Percentiles rank a stretch among this genome's conserved stretches.
These are phyloP conservation scores for Podospora pseudoanserina DNA, from an alignment of 495 filamentous ascomycete genomes.

Conservation along the genomic window DNA sequence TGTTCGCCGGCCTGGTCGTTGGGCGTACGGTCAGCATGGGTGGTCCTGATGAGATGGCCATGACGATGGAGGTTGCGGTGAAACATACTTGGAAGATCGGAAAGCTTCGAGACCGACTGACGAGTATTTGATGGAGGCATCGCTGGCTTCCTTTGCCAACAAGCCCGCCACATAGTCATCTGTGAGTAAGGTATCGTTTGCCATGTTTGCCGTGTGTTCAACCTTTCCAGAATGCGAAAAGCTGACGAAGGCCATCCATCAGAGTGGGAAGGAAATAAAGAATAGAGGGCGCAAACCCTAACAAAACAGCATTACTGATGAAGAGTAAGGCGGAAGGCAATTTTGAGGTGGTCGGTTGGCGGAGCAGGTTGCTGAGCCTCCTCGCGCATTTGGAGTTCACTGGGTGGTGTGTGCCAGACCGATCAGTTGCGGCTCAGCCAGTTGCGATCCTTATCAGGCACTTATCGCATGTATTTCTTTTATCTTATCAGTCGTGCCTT, in stretches of 20 bases:
- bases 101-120: constrained; percentile 68
- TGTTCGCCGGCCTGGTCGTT: constrained; percentile 49
- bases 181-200: constrained; percentile 46
- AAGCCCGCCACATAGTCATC: constrained; percentile 75
- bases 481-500: not conserved
- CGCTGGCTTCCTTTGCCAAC: constrained; percentile 68
- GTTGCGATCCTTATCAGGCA: not conserved
- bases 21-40: constrained; percentile 13
- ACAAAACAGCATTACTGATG: not conserved
- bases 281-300: not conserved
- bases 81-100: constrained; percentile 58
- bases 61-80: not conserved
- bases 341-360: not conserved
- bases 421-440: too few species aligned
- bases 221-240: not conserved
- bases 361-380: not conserved
- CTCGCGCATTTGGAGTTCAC: not conserved
- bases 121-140: constrained; percentile 66
- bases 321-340: not conserved
- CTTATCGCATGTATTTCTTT: not conserved
- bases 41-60: constrained; percentile 5
- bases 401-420: not conserved
- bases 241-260: not conserved
- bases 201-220: constrained; percentile 19
- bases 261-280: not conserved